These are phyloP conservation scores for Inonotus obliquus DNA, from an alignment of 1,284 basidiomycete genomes.

Conservation along the genomic window DNA sequence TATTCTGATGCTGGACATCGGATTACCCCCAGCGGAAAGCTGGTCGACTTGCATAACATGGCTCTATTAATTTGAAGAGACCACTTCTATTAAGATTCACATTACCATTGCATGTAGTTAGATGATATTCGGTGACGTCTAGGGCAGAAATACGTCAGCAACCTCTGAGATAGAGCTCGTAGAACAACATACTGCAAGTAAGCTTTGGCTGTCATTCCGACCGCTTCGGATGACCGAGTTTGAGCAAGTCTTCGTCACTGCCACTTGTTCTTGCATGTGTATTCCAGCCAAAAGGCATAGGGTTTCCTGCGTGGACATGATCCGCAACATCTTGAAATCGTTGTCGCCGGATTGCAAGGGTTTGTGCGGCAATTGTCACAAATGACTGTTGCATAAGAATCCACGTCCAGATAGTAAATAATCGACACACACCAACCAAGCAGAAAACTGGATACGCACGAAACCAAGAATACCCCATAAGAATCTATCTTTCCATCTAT, in stretches of 20 bases:
- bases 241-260: neutral
- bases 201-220: neutral
- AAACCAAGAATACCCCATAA: constrained; percentile 27
- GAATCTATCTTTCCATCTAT: constrained; percentile 52
- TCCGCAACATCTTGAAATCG: neutral
- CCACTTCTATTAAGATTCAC: too few relatives aligned
- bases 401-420: neutral
- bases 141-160: neutral
- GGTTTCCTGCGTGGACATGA: neutral
- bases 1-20: neutral
- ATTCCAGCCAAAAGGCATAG: neutral
- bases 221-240: neutral
- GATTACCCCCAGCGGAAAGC: neutral
- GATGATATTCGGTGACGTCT: neutral
- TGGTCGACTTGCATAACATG: too few relatives aligned
- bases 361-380: constrained; percentile 7
- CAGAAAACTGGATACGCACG: neutral
- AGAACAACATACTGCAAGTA: neutral
- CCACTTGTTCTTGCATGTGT: neutral
- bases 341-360: neutral
- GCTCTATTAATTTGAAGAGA: too few relatives aligned
- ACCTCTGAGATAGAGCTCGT: neutral
- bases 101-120: neutral
- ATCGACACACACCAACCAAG: neutral
- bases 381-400: constrained; percentile 2